Evolutionary conservation across 2,329 filamentous ascomycete species (phyloP).

Genomic region (Iodosphaeria phyllophila): DNA sequence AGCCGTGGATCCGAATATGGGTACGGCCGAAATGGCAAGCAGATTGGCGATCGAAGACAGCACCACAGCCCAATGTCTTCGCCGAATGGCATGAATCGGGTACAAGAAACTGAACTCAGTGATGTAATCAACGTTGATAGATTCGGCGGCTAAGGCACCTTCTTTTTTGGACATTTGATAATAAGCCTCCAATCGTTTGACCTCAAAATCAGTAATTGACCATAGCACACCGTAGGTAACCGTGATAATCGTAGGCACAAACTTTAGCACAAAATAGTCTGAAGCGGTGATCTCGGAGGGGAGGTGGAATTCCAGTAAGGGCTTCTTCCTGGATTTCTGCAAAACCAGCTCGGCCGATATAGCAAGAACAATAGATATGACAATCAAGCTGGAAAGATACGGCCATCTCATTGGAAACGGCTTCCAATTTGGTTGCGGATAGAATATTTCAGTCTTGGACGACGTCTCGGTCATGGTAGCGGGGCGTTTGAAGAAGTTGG

Average conservation of each 20-base stretch:
- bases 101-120: conserved; percentile 48
- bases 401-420: conserved; percentile 46
- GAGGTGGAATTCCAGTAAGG: conserved; percentile 28
- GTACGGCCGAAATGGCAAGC: conserved; percentile 48
- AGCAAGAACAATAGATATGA: conserved; percentile 33
- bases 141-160: conserved; percentile 43
- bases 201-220: conserved; percentile 48
- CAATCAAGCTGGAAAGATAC: conserved; percentile 33
- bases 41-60: conserved; percentile 45
- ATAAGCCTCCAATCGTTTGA: conserved; percentile 46
- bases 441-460: conserved; percentile 31
- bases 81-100: conserved; percentile 41
- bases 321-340: conserved; percentile 23
- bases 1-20: conserved; percentile 46
- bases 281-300: conserved; percentile 29
- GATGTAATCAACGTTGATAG: conserved; percentile 57
- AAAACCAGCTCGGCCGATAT: conserved; percentile 35
- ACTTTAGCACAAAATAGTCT: conserved; percentile 44
- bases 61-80: conserved; percentile 49
- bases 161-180: conserved; percentile 43
- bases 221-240: conserved; percentile 45
- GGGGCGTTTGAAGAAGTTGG: conserved; percentile 15
- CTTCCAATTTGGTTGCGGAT: conserved; percentile 47
- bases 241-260: conserved; percentile 39
- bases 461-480: conserved; percentile 18